phyloP scores from a whole-genome alignment of 441 rosid genomes.

The Metrosideros polymorpha region DNA sequence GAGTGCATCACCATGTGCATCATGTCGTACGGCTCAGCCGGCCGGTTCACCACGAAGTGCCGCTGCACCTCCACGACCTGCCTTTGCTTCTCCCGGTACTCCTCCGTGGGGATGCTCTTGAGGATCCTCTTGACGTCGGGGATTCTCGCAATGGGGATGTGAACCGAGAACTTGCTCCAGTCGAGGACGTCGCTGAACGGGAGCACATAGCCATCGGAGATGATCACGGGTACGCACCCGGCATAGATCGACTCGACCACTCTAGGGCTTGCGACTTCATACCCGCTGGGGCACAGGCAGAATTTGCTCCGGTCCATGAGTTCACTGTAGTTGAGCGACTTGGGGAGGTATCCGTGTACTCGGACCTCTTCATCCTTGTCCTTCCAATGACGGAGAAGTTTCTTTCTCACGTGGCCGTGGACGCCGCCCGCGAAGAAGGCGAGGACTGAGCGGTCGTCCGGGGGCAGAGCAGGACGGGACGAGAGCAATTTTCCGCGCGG shows the following conservation, averaged over 20 bases:
- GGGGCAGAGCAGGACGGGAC: conserved; percentile 10
- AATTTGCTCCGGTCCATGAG: conserved; percentile 51
- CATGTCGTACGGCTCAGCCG: conserved; percentile 57
- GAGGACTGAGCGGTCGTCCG: conserved; percentile 30
- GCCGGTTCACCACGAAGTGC: conserved; percentile 64
- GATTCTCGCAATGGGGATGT: conserved; percentile 37
- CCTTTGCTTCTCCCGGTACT: conserved; percentile 38
- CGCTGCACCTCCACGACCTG: conserved; percentile 40
- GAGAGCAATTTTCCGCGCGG: conserved; percentile 13
- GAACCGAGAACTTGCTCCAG: conserved; percentile 57
- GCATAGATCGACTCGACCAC: conserved; percentile 44
- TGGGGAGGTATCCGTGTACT: conserved; percentile 49
- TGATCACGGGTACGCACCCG: conserved; percentile 74
- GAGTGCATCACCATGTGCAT: conserved; percentile 74
- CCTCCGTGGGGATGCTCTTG: conserved; percentile 16
- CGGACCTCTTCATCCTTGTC: conserved; percentile 31
- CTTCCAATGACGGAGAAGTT: conserved; percentile 52
- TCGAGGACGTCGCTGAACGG: conserved; percentile 73
- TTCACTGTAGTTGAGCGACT: conserved; percentile 36
- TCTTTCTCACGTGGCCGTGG: conserved; percentile 45
- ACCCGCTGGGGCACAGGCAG: conserved; percentile 85
- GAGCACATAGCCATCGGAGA: conserved; percentile 50
- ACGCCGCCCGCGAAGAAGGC: conserved; percentile 73
- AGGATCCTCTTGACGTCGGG: conserved; percentile 52
- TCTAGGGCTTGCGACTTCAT: conserved; percentile 82